Evolutionary conservation across 1,284 basidiomycete species (phyloP), one percentile per base, ranked within the genome.

Genomic region (Farysia itapuensis): DNA sequence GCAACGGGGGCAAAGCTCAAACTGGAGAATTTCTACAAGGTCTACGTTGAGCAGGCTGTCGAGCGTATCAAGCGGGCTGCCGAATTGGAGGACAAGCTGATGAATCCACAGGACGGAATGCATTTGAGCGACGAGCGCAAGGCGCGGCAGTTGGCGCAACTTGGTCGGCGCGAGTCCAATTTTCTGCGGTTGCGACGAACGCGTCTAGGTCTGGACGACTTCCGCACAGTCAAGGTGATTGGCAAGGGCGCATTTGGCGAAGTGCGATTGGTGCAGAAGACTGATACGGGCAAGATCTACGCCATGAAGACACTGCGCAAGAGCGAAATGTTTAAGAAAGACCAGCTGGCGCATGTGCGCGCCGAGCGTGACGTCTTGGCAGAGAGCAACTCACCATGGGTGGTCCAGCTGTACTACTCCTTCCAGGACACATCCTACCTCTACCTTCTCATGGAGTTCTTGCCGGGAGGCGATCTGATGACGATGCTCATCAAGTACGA

Each of bases 401-500:
- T 97, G 22, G 94, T 95, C 9, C 91, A 96, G 76, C 82, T 98
- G 6, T 98, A 90, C 82, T 98, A 97, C 79, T 96, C 94, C 18
- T 98, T 98, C 82, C 94, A 98, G 77, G 93, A 96, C 77, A 86
- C 90, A 15, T 82, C 91, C 34, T 97, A 95, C 74, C 84, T 98
- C 26, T 98, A 96, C 79, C 84, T 98, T 52, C 88, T 98, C 80
- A 98, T 98, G 94, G 94, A 97, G 78, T 98, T 97, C 80, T 81
- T 98, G 43, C 93, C 94, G 22, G 94, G 94, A 34, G 94, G 94
- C 18, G 94, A 98, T 78, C 81, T 98, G 53, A 97, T 98, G 94
- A 84, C 87, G 26, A 98, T 97, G 94, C 82, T 98, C 61, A 98
- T 98, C 86, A 97, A 97, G 79, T 97, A 98, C 79, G 94, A 98